phyloP scores from a whole-genome alignment of 1,139 yeast species.

The Yamadazyma mexicana region DNA sequence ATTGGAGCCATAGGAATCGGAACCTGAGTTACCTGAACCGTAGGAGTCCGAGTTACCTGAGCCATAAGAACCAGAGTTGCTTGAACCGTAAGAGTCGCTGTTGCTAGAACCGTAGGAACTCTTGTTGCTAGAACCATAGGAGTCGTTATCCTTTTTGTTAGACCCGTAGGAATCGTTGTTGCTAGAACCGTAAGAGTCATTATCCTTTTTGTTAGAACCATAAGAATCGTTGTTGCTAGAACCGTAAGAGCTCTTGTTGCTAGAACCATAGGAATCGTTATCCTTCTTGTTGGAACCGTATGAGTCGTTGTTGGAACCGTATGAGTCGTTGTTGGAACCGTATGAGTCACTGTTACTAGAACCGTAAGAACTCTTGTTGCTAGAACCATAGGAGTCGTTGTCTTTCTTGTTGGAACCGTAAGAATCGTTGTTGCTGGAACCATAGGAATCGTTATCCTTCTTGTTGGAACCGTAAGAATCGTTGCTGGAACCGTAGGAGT shows the following conservation, averaged over 20 bases:
- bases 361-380: conserved; percentile 15
- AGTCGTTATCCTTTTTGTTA: conserved; percentile 16
- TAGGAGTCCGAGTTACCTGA: conserved; percentile 16
- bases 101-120: conserved; percentile 14
- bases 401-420: conserved; percentile 7
- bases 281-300: conserved; percentile 9
- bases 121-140: conserved; percentile 13
- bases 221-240: conserved; percentile 13
- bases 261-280: conserved; percentile 20
- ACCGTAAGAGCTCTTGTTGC: conserved; percentile 13
- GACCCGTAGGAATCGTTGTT: conserved; percentile 15
- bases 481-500: not conserved
- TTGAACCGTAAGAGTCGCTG: conserved; percentile 10
- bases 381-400: conserved; percentile 19
- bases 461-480: not conserved
- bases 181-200: conserved; percentile 21
- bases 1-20: conserved; percentile 14
- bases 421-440: conserved; percentile 9
- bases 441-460: not conserved
- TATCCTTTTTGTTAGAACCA: conserved; percentile 9
- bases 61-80: conserved; percentile 5
- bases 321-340: conserved; percentile 10
- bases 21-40: conserved; percentile 23
- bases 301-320: conserved; percentile 15
- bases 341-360: conserved; percentile 12